A percentile compares a stretch with the other conserved stretches of the same genome.
Evolutionary conservation across 208 protist genomes (phyloP).

Genomic region (Leishmania tropica): DNA sequence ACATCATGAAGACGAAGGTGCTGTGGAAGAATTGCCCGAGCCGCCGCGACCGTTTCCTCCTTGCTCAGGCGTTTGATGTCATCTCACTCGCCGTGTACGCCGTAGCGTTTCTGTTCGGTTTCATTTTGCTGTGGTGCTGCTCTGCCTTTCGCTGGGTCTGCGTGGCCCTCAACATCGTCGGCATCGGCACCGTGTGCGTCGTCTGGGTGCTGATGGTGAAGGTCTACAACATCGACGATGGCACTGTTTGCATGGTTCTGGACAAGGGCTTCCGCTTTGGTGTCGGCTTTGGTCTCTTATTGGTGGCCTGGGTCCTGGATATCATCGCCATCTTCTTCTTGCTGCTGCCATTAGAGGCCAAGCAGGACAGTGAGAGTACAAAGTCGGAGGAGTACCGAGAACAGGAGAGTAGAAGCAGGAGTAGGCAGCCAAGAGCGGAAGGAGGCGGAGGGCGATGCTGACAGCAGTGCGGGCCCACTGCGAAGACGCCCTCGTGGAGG

Average conservation of each 20-base stretch:
- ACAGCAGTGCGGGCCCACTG: too few relatives aligned
- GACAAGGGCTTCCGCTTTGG: slow-evolving; percentile 33
- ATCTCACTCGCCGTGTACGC: slow-evolving; percentile 23
- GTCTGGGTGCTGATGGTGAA: slow-evolving; percentile 40
- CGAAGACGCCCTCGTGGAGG: too few relatives aligned
- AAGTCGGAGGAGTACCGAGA: too few relatives aligned
- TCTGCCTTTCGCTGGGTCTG: slow-evolving; percentile 37
- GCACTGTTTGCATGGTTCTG: not conserved
- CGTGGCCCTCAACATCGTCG: slow-evolving; percentile 33
- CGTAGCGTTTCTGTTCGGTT: slow-evolving; percentile 19
- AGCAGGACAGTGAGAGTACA: too few relatives aligned
- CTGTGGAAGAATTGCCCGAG: slow-evolving; percentile 32
- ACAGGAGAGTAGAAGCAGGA: too few relatives aligned
- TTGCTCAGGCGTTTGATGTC: slow-evolving; percentile 42
- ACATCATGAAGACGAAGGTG: slow-evolving; percentile 10
- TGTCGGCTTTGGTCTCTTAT: slow-evolving; percentile 39
- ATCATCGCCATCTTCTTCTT: slow-evolving; percentile 48
- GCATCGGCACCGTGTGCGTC: slow-evolving; percentile 22
- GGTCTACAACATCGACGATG: too few relatives aligned
- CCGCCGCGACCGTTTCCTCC: slow-evolving; percentile 40
- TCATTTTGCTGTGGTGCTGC: slow-evolving; percentile 47
- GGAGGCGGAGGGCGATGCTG: too few relatives aligned
- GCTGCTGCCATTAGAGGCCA: slow-evolving; percentile 9
- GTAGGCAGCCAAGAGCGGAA: too few relatives aligned
- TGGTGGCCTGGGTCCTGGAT: slow-evolving; percentile 43